Percentiles rank a stretch among this genome's conserved stretches.
phyloP scores from a whole-genome alignment of 495 filamentous ascomycete genomes.

The Annulohypoxylon stygium region DNA sequence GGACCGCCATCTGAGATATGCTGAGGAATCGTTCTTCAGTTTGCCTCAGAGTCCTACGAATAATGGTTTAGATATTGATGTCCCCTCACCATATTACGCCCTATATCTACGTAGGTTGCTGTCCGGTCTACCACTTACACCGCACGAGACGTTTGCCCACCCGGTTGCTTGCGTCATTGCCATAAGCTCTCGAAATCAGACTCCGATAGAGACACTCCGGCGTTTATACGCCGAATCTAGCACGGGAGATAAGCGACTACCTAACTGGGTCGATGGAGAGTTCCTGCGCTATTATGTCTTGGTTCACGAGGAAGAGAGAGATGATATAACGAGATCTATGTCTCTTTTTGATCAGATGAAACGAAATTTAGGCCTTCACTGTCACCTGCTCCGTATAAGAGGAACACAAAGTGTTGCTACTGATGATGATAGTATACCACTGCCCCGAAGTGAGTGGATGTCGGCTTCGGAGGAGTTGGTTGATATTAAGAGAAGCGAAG shows the following conservation, averaged over 20 bases:
- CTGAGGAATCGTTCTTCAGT: constrained; percentile 62
- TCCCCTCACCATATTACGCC: constrained; percentile 76
- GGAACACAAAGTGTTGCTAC: constrained; percentile 87
- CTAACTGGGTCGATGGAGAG: constrained; percentile 86
- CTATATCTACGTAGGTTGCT: constrained; percentile 86
- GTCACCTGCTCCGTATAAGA: constrained; percentile 87
- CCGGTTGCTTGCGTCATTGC: constrained; percentile 96
- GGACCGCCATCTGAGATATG: constrained; percentile 65
- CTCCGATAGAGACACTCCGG: constrained; percentile 85
- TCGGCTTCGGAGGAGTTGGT: constrained; percentile 87
- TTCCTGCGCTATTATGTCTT: constrained; percentile 96
- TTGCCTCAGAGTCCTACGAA: constrained; percentile 56
- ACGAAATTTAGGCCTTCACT: constrained; percentile 93
- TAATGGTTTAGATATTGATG: constrained; percentile 55
- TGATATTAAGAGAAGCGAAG: constrained; percentile 71
- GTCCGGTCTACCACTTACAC: constrained; percentile 78
- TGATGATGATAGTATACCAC: constrained; percentile 88
- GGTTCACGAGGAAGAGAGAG: constrained; percentile 95
- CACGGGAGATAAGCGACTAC: constrained; percentile 73
- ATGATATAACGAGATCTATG: constrained; percentile 90
- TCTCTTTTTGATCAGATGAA: constrained; percentile 97
- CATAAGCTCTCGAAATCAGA: constrained; percentile 85
- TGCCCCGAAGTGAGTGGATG: constrained; percentile 88
- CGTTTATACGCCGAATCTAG: constrained; percentile 83
- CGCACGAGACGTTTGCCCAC: constrained; percentile 94